Evolutionary conservation across 768 basidiomycete genomes (phyloP), one percentile per base, ranked within the genome.

Genomic region (Termitomyces titanicus): DNA sequence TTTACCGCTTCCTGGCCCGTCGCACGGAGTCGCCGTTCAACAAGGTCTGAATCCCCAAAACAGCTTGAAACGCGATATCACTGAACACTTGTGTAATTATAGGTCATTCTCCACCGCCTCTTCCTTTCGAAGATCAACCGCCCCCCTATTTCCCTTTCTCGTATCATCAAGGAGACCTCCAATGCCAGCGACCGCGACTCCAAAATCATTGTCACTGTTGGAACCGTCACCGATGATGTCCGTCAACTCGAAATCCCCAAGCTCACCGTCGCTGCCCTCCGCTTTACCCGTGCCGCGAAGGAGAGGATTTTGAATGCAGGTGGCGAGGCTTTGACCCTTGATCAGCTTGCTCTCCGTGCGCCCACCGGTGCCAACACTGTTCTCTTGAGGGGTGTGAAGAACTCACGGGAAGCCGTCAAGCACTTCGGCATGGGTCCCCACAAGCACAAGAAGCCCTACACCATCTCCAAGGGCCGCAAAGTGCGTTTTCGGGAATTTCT

Each of bases 381-480:
- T 59, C 77, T 98, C 65, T 78, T 99, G 64, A 82, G 96, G 60
- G 97, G 96, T 63, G 88, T 90, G 77, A 88, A 87, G 84, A 97
- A 86, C 73, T 80, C 90, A 55, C 86, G 97, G 61, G 97, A 98
- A 75, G 91, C 94, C 48, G 85, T 90, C 79, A 94, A 92, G 74
- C 96, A 98, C 84, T 98, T 98, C 72, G 96, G 96, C 75, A 92
- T 92, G 91, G 92, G 89, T 62, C 94, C 94, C 54, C 92, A 95
- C 87, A 93, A 98, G 78, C 80, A 97, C 88, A 98, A 96, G 83
- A 97, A 95, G 79, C 97, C 97, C 46, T 90, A 94, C 79, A 91
- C 94, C 45, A 80, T 78, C 67, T 94, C 93, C 71, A 97, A 96
- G 80, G 96, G 97, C 60, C 91, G 95, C 84, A 98, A 97, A 77